Conservation (phyloP, 2,329 filamentous ascomycete genomes). For the Sporothrix dimorphospora region DNA sequence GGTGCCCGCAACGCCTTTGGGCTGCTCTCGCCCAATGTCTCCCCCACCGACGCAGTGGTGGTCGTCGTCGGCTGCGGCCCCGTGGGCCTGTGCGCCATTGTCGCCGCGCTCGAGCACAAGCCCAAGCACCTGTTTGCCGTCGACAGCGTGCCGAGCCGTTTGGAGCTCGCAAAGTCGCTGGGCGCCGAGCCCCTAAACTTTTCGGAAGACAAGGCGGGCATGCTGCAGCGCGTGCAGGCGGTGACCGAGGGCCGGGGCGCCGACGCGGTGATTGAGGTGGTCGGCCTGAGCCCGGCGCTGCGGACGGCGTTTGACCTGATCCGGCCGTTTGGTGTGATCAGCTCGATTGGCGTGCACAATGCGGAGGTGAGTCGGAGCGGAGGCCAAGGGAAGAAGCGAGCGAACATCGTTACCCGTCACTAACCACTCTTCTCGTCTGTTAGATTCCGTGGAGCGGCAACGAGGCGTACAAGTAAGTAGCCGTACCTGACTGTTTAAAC, state of each 20-base stretch:
- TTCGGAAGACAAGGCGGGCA: slow-evolving; percentile 71
- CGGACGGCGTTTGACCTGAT: slow-evolving; percentile 72
- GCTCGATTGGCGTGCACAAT: slow-evolving; percentile 77
- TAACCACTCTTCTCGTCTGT: slow-evolving; percentile 21
- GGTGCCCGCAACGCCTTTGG: slow-evolving; percentile 78
- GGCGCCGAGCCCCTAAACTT: slow-evolving; percentile 87
- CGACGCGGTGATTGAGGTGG: slow-evolving; percentile 81
- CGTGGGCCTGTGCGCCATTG: slow-evolving; percentile 80
- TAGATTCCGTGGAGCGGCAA: slow-evolving; percentile 68
- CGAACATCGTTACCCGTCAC: background rate
- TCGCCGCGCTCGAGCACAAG: slow-evolving; percentile 74
- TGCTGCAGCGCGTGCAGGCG: background rate
- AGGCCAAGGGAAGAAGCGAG: background rate
- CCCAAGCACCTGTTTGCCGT: slow-evolving; percentile 78
- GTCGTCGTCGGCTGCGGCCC: slow-evolving; percentile 85
- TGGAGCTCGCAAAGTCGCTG: slow-evolving; percentile 71
- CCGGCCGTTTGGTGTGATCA: slow-evolving; percentile 72
- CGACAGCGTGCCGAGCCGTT: slow-evolving; percentile 73
- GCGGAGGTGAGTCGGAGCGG: slow-evolving; percentile 56
- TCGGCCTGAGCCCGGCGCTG: slow-evolving; percentile 70
- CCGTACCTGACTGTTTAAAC: background rate
- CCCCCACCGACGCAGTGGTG: slow-evolving; percentile 68
- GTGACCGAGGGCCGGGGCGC: slow-evolving; percentile 73
- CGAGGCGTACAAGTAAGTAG: slow-evolving; percentile 60
- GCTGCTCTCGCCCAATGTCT: slow-evolving; percentile 54